Evolutionary conservation across 1,284 basidiomycete genomes (phyloP).

Genomic region (Ustilago shanxiensis): DNA sequence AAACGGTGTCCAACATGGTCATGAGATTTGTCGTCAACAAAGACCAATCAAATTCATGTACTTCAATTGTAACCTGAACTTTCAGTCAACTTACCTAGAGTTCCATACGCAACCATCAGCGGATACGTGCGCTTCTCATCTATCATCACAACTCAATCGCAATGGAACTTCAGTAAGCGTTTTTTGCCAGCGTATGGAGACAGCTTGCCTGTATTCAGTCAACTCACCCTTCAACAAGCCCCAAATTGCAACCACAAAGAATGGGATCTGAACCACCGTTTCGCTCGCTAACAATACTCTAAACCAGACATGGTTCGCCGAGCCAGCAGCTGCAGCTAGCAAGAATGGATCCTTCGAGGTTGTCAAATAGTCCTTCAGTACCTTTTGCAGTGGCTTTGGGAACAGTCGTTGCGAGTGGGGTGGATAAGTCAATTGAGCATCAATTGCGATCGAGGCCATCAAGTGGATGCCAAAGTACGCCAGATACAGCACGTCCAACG

Average conservation of each 20-base stretch:
- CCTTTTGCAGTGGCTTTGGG: slow-evolving; percentile 34
- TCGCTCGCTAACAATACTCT: slow-evolving; percentile 46
- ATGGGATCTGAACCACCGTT: slow-evolving; percentile 53
- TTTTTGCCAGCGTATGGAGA: no score
- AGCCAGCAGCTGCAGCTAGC: slow-evolving; percentile 16
- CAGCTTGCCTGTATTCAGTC: background rate
- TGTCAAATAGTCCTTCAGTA: slow-evolving; percentile 46
- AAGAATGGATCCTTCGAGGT: slow-evolving; percentile 53
- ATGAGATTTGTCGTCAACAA: background rate
- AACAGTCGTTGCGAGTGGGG: slow-evolving; percentile 43
- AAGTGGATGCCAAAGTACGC: slow-evolving; percentile 56
- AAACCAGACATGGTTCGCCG: slow-evolving; percentile 54
- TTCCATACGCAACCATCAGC: slow-evolving; percentile 49
- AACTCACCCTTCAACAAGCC: slow-evolving; percentile 49
- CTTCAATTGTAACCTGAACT: background rate
- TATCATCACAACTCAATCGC: slow-evolving; percentile 12
- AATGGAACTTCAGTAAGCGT: no score
- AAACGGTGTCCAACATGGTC: no score
- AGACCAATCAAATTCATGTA: background rate
- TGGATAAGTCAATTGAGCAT: slow-evolving; percentile 53
- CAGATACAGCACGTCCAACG: slow-evolving; percentile 51
- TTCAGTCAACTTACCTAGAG: slow-evolving; percentile 38
- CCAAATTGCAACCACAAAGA: slow-evolving; percentile 43
- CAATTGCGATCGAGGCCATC: slow-evolving; percentile 44
- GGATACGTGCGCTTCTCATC: slow-evolving; percentile 59